Conservation (phyloP, 768 basidiomycete genomes). For the Termitomyces eurrhizus region DNA sequence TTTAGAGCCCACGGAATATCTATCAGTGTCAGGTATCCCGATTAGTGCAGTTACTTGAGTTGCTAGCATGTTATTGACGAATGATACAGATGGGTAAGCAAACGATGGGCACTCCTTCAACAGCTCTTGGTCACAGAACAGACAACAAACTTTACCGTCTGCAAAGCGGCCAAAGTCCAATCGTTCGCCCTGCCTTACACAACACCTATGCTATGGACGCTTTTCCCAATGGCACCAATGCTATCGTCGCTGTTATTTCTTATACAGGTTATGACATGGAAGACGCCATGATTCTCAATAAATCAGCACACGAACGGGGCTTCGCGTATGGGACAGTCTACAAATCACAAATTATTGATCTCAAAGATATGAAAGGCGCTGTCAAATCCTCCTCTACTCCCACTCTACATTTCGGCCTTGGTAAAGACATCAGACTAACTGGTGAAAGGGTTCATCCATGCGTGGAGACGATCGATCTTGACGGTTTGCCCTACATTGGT, state of each 20-base stretch:
- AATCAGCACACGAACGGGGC: slow-evolving; percentile 96
- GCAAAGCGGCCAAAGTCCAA: slow-evolving; percentile 91
- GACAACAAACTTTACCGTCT: slow-evolving; percentile 98
- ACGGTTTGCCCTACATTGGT: slow-evolving; percentile 85
- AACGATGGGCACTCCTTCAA: slow-evolving; percentile 98
- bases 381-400: slow-evolving; percentile 52
- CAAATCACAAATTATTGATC: slow-evolving; percentile 89
- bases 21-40: slow-evolving; percentile 82
- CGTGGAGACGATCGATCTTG: slow-evolving; percentile 59
- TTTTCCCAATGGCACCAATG: slow-evolving; percentile 98
- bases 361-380: slow-evolving; percentile 75
- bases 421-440: slow-evolving; percentile 57
- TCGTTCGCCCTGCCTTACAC: slow-evolving; percentile 89
- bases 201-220: slow-evolving; percentile 97
- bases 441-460: slow-evolving; percentile 44
- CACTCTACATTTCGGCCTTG: slow-evolving; percentile 88
- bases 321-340: slow-evolving; percentile 97
- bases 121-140: slow-evolving; percentile 85
- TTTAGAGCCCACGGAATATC: slow-evolving; percentile 82
- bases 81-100: slow-evolving; percentile 92
- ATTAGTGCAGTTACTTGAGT: background rate
- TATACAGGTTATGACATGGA: slow-evolving; percentile 99
- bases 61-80: background rate
- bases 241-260: slow-evolving; percentile 98
- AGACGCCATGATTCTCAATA: slow-evolving; percentile 99